Base-by-base conservation (phyloP, 257 asterid species). In the Nemophila menziesii region DNA sequence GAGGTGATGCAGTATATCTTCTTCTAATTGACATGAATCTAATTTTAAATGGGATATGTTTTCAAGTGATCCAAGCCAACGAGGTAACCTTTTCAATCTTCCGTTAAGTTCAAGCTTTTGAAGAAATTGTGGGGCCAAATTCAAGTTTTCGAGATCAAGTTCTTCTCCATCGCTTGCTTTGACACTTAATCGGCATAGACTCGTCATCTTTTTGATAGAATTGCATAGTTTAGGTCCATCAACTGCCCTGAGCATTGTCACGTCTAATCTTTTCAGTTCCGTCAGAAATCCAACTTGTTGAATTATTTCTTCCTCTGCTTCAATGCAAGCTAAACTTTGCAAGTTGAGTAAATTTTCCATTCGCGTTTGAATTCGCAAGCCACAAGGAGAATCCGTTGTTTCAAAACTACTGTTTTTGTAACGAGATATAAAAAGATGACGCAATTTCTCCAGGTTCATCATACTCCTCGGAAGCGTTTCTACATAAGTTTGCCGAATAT, bases 391-490 rank as follows among this genome's bases (percentile, higher is more conserved):
- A n/a, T 44, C 16, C 48, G 9, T 16, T 46, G 0, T 60, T 46
- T 5, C 41, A 52, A 13, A 58, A 61, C 9, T 4, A 16, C 23
- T 17, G 27, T 1, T 5, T 24, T 3, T 1, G 46, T 0, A 13
- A 33, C 54, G 44, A 60, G 53, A 67, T 39, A 38, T 71, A 10
- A 74, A 34, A 55, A 74, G 67, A 65, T 67, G 75, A 9, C 65
- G 36, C 46, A 74, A 66, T 22, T 62, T 50, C 38, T 49, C 62
- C 29, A 74, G 58, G 20, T 43, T 21, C 21, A 64, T 55, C 39
- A 64, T 70, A 43, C 46, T 56, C 13, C 43, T 22, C 4, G 60
- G 72, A 17, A 65, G 67, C 22, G n/a, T 16, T 44, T 14, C 21
- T 22, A 66, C 38, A 3, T 21, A 13, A 12, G 68, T 50, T 23